Conservation (phyloP, 768 basidiomycete species). For the Paxillus rubicundulus region DNA sequence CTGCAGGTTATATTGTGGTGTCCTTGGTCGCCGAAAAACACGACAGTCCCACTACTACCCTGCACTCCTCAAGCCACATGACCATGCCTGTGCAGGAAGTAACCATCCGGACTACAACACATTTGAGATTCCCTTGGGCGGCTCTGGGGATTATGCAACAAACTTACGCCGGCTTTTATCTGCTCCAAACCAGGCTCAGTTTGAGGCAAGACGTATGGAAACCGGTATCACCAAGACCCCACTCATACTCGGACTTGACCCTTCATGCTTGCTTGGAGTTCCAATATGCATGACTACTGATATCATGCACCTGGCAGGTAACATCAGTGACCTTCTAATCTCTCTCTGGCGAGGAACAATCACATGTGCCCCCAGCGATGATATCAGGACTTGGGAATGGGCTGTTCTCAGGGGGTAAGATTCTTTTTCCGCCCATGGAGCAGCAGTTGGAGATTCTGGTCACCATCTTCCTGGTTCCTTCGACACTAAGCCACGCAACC, state of each 20-base stretch:
- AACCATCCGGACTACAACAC: too few relatives aligned
- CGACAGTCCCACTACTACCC: constrained; percentile 31
- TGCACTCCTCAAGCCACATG: neutral
- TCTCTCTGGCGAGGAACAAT: constrained; percentile 23
- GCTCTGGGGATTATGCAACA: neutral
- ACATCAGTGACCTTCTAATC: constrained; percentile 18
- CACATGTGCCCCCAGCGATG: constrained; percentile 14
- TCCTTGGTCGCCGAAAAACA: constrained; percentile 27
- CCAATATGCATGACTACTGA: constrained; percentile 37
- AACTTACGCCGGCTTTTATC: neutral
- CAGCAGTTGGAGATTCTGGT: constrained; percentile 12
- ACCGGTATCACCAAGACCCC: constrained; percentile 36
- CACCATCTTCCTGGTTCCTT: constrained; percentile 14
- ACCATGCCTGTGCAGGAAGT: too few relatives aligned
- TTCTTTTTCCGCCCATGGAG: constrained; percentile 7
- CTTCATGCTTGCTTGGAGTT: constrained; percentile 17
- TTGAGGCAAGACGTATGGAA: constrained; percentile 17
- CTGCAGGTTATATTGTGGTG: constrained; percentile 33
- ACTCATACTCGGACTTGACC: constrained; percentile 33
- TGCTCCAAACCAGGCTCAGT: constrained; percentile 16
- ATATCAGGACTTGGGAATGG: constrained; percentile 29
- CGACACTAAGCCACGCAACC: constrained; percentile 13
- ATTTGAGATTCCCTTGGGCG: too few relatives aligned
- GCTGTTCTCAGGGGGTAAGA: constrained; percentile 20
- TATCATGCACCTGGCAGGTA: constrained; percentile 38